Evolutionary conservation across 2,329 filamentous ascomycete genomes (phyloP).

Genomic region (Ceratocystis destructans): DNA sequence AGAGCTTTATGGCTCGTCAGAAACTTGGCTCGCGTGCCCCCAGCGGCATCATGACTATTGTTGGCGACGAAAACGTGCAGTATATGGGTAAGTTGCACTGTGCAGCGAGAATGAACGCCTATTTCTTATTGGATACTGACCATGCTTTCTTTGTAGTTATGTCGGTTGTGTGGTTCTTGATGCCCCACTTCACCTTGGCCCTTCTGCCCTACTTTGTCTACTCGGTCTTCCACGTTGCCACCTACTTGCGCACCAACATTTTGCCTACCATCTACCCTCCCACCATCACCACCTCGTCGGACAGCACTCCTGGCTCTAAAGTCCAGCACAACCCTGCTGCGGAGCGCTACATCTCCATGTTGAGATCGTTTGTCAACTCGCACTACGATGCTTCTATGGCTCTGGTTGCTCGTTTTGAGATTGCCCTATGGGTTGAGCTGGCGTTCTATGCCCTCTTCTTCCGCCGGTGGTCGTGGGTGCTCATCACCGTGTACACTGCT

Average conservation of each 20-base stretch:
- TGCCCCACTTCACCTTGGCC: conserved; percentile 76
- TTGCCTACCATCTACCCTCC: conserved; percentile 73
- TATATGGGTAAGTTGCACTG: conserved; percentile 61
- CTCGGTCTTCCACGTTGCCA: conserved; percentile 95
- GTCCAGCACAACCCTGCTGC: conserved; percentile 29
- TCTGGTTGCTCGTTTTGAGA: conserved; percentile 77
- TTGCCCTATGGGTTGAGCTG: conserved; percentile 73
- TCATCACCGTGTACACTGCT: conserved; percentile 70
- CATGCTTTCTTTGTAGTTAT: conserved; percentile 3
- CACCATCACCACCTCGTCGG: conserved; percentile 38
- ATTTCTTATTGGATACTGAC: conserved; percentile 10
- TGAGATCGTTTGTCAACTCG: conserved; percentile 89
- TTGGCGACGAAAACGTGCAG: conserved; percentile 90
- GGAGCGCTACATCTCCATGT: conserved; percentile 46
- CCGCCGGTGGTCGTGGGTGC: conserved; percentile 79
- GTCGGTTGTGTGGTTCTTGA: conserved; percentile 85
- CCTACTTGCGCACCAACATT: conserved; percentile 86
- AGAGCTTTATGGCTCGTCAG: conserved; percentile 77
- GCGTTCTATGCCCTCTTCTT: conserved; percentile 72
- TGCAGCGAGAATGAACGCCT: background rate
- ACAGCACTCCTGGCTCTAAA: conserved; percentile 41
- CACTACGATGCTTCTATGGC: conserved; percentile 97
- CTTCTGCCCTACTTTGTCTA: conserved; percentile 92
- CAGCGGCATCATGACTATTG: conserved; percentile 48
- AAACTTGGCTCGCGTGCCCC: conserved; percentile 54